A percentile compares a stretch with the other conserved stretches of the same genome.
Conservation (phyloP, 2,329 filamentous ascomycete species). For the Domatiomyces catenatus region DNA sequence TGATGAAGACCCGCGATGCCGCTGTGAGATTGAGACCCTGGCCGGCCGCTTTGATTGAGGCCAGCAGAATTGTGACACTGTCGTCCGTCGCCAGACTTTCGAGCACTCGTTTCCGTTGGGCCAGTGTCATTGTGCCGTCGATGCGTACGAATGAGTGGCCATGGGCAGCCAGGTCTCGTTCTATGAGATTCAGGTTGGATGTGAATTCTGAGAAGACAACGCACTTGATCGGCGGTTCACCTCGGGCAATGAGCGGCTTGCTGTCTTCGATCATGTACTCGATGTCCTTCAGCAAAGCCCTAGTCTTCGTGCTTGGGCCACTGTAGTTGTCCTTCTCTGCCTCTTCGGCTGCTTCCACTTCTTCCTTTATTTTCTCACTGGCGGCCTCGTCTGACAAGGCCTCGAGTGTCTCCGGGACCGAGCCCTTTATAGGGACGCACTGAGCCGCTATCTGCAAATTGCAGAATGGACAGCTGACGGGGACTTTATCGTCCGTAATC, state of each 20-base stretch:
- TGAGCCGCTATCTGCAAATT: conserved; percentile 45
- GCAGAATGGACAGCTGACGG: conserved; percentile 54
- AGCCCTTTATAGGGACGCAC: conserved; percentile 54
- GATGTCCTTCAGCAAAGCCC: conserved; percentile 62
- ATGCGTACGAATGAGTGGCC: conserved; percentile 62
- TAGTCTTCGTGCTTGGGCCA: conserved; percentile 85
- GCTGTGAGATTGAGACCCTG: conserved; percentile 81
- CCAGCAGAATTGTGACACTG: conserved; percentile 62
- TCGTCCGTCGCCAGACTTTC: conserved; percentile 60
- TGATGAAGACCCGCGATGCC: conserved; percentile 78
- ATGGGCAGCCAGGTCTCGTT: conserved; percentile 56
- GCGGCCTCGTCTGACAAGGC: conserved; percentile 42
- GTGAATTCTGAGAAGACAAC: conserved; percentile 98
- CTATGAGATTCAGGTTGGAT: conserved; percentile 79
- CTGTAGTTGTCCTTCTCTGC: conserved; percentile 53
- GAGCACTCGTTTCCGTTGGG: conserved; percentile 59
- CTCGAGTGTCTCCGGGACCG: conserved; percentile 34
- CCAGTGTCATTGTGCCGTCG: conserved; percentile 74
- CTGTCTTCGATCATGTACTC: conserved; percentile 49
- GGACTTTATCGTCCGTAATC: conserved; percentile 28
- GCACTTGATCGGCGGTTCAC: conserved; percentile 68
- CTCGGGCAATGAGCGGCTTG: conserved; percentile 33
- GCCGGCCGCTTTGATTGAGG: conserved; percentile 83
- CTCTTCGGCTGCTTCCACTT: conserved; percentile 10
- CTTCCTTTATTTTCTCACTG: conserved; percentile 22